Base-by-base conservation (phyloP, 306 rosid species). In the Vigna unguiculata region DNA sequence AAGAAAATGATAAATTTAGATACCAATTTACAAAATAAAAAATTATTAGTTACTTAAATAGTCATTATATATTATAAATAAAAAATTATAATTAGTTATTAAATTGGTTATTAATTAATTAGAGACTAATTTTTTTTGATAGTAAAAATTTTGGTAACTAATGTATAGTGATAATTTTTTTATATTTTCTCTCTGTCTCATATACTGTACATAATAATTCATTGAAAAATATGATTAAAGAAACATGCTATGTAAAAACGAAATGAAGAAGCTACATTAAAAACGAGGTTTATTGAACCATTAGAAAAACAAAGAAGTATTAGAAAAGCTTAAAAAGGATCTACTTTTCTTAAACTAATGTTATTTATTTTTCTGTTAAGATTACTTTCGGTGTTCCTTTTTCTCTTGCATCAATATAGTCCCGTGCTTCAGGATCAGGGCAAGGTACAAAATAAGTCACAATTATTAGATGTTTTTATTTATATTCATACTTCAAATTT, bases 321-420 rank as follows among this genome's bases (percentile, higher is more conserved):
- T 38, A 59, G 41, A 25, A 28, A 25, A 28, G 20, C 41, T 28
- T 59, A 36, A 25, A 14, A 28, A 58, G 9, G 15, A 54, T 51
- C 24, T 14, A 55, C n/a, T 55, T 55, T 32, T n/a, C 2, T 21
- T n/a, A n/a, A n/a, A n/a, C n/a, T n/a, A n/a, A n/a, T 28, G 1
- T 14, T 59, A 28, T 4, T 9, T 59, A 7, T 36, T 9, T 15
- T 16, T 30, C 16, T 59, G 46, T 74, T 1, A 82, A 91, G 95
- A 78, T 88, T 69, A 92, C 90, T 8, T 91, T 6, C 79, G 89
- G 96, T 51, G 83, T 91, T 62, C 98, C 96, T 0, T 90, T 88
- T 40, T 93, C 97, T 8, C 65, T 91, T 22, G 93, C 97, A 12
- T 91, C 97, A 5, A 91, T 93, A 40, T 91, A 83, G 73, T 87